phyloP scores from a whole-genome alignment of 2,329 filamentous ascomycete genomes.

The Aspergillus pseudonomiae region DNA sequence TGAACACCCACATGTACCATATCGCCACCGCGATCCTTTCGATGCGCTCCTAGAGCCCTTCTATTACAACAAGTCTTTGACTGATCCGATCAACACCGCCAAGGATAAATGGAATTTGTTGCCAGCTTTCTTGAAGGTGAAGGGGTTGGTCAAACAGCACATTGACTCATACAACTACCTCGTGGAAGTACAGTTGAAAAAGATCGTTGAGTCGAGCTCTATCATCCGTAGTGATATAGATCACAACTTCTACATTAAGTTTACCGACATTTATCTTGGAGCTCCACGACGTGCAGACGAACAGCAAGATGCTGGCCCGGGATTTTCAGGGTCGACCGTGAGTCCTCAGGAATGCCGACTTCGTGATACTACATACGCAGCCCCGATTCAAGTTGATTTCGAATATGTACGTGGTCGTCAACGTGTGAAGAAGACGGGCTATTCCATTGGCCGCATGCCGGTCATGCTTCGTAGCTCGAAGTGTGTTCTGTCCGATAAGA shows the following conservation, averaged over 20 bases:
- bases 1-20: conserved; percentile 24
- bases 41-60: conserved; percentile 70
- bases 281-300: conserved; percentile 78
- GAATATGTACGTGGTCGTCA: conserved; percentile 83
- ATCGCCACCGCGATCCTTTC: conserved; percentile 49
- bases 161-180: conserved; percentile 99
- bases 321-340: conserved; percentile 56
- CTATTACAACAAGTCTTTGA: conserved; percentile 69
- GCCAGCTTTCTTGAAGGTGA: conserved; percentile 97
- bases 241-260: conserved; percentile 88
- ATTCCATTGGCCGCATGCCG: conserved; percentile 86
- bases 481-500: conserved; percentile 81
- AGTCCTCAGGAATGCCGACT: conserved; percentile 96
- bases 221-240: conserved; percentile 90
- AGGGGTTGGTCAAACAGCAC: conserved; percentile 94
- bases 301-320: conserved; percentile 56
- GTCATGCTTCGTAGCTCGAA: conserved; percentile 97
- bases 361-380: conserved; percentile 96
- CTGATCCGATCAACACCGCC: conserved; percentile 70
- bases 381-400: conserved; percentile 90
- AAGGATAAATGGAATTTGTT: conserved; percentile 94
- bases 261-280: conserved; percentile 86
- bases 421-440: conserved; percentile 70
- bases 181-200: conserved; percentile 92
- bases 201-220: conserved; percentile 90